phyloP scores from a whole-genome alignment of 345 rosid species.

The Gossypium bickii region DNA sequence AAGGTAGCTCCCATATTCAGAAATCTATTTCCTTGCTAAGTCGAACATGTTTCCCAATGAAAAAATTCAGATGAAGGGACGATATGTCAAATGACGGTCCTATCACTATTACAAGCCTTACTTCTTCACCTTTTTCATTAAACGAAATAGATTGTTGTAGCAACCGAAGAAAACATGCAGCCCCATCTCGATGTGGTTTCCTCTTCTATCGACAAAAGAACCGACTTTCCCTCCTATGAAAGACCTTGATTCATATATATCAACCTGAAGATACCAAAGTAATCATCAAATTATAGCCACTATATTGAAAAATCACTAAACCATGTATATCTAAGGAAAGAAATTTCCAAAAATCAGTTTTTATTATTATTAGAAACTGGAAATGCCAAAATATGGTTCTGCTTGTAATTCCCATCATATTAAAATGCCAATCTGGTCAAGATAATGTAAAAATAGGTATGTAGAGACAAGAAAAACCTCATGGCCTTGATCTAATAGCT shows the following conservation, averaged over 20 bases:
- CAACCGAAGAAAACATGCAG: slow-evolving; percentile 98
- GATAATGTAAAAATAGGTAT: neutral
- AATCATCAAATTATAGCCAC: neutral
- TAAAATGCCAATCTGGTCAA: neutral
- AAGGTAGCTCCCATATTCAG: neutral
- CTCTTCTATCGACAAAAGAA: slow-evolving; percentile 83
- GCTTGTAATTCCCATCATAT: neutral
- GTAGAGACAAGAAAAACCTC: slow-evolving; percentile 44
- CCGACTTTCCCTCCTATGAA: slow-evolving; percentile 99
- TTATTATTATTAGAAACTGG: neutral
- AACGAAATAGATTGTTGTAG: slow-evolving; percentile 92
- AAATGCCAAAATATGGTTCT: neutral
- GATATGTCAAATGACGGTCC: neutral
- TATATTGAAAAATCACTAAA: neutral
- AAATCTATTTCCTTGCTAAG: neutral
- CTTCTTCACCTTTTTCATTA: slow-evolving; percentile 81
- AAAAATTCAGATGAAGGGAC: neutral
- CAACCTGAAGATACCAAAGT: slow-evolving; percentile 56
- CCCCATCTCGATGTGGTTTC: slow-evolving; percentile 98
- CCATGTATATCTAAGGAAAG: neutral
- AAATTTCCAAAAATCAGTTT: neutral
- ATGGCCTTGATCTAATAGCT: slow-evolving; percentile 96
- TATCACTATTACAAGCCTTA: slow-evolving; percentile 8
- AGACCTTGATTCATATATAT: slow-evolving; percentile 81
- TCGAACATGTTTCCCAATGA: neutral